These are phyloP conservation scores for Bifiguratus adelaidae DNA, from an alignment of 192 early-diverging fungal genomes.

Conservation along the genomic window DNA sequence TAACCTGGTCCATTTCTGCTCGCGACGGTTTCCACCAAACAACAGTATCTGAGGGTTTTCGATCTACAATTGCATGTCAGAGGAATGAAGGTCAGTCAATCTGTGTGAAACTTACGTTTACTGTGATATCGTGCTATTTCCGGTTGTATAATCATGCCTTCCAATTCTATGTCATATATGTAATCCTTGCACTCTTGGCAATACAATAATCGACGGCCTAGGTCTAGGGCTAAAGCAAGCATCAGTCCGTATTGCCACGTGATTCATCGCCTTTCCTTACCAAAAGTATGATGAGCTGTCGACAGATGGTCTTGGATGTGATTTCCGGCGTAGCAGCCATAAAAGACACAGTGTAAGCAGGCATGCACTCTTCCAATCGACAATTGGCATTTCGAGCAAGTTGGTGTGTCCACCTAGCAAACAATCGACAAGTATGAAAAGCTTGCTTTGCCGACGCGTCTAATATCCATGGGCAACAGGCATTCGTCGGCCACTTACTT, in stretches of 20 bases:
- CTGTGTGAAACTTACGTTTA: constrained; percentile 15
- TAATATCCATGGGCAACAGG: neutral
- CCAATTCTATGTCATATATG: constrained; percentile 68
- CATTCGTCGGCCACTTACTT: neutral
- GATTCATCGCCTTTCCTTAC: constrained; percentile 16
- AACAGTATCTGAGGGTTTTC: no score
- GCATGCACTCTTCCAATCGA: constrained; percentile 58
- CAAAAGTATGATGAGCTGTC: constrained; percentile 37
- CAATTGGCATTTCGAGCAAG: constrained; percentile 44
- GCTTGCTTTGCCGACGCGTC: neutral
- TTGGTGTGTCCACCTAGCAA: constrained; percentile 38
- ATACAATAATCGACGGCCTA: constrained; percentile 52
- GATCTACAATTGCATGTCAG: no score
- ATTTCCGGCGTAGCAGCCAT: constrained; percentile 65
- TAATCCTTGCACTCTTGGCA: constrained; percentile 76
- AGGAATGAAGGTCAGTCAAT: no score
- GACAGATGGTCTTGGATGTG: constrained; percentile 40
- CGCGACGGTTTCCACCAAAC: constrained; percentile 51
- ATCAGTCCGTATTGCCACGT: neutral
- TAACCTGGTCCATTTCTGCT: constrained; percentile 41
- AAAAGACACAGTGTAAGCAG: constrained; percentile 73
- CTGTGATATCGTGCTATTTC: constrained; percentile 13
- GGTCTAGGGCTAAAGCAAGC: constrained; percentile 59
- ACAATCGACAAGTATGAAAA: neutral
- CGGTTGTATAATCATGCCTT: constrained; percentile 19